Evolutionary conservation across 129 eudicot species (phyloP), one percentile per base, ranked within the genome.

Genomic region (Escallonia herrerae): DNA sequence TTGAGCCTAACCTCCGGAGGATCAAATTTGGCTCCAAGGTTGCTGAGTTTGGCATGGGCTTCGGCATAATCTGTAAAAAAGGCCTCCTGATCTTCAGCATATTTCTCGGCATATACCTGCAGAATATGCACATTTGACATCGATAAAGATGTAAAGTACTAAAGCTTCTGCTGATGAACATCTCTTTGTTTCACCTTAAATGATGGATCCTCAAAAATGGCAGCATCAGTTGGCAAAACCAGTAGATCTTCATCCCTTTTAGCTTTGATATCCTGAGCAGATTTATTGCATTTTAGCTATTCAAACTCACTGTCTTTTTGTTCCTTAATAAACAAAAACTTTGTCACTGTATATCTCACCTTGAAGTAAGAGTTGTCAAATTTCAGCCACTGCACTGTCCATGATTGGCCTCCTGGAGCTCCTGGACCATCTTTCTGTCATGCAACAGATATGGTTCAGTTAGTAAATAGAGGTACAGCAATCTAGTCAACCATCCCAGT

Each of bases 371-470:
- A 93, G 66, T 93, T 93, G 77, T 93, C 99, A 86, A 93, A 93
- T 73, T 87, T 86, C 66, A 93, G 82, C 99, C 99, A 93, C 79
- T 89, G 78, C 42, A 12, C 95, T 6, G 99, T 93, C 99, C 99
- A 93, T 45, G 99, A 93, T 69, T 93, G 96, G 42, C 99, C 99
- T 66, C 99, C 99, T 15, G 99, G 99, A 13, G 96, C 95, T 74
- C 99, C 99, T 49, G 99, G 99, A 65, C 99, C 99, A n/a, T 93
- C 96, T 89, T 93, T 93, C 99, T 93, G 95, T 79, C 53, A 81
- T 50, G 69, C 41, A 53, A 67, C 38, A 61, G 72, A 61, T 60
- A 63, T 60, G 41, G 56, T 71, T 43, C 47, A 63, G 49, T 14
- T 22, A 22, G 33, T 22, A 22, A 22, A 22, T 22, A 22, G 33